Conservation (phyloP, 352 stramenopile species). For the Pythium dissimile region DNA sequence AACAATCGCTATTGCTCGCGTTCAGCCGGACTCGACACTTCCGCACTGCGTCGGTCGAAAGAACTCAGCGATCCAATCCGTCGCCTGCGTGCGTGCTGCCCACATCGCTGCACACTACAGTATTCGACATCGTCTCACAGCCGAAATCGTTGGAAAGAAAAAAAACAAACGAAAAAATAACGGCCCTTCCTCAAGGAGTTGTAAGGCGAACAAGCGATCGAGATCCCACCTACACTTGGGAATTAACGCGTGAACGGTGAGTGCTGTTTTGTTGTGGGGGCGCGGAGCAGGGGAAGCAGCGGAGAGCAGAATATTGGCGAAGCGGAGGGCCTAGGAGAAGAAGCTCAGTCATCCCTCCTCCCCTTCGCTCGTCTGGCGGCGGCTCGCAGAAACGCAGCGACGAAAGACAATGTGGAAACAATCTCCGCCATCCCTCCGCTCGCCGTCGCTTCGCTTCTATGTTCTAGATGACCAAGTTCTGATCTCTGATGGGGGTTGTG, state of each 20-base stretch:
- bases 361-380: background rate
- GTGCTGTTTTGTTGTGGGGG: too few species aligned
- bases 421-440: background rate
- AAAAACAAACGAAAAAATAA: slow-evolving; percentile 1
- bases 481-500: background rate
- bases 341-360: too few species aligned
- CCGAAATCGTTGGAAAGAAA: slow-evolving; percentile 13
- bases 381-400: slow-evolving; percentile 7
- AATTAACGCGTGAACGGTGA: too few species aligned
- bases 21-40: slow-evolving; percentile 11
- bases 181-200: background rate
- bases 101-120: background rate
- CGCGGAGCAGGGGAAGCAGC: too few species aligned
- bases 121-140: background rate
- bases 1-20: background rate
- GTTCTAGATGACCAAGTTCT: too few species aligned
- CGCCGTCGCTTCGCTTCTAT: too few species aligned
- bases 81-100: background rate
- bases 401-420: background rate
- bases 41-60: background rate
- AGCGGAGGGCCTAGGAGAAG: too few species aligned
- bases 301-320: too few species aligned
- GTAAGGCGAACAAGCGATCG: too few species aligned
- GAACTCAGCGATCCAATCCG: slow-evolving; percentile 2
- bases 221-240: too few species aligned